Evolutionary conservation across 768 basidiomycete species (phyloP).

Genomic region (Russula dissimulans): DNA sequence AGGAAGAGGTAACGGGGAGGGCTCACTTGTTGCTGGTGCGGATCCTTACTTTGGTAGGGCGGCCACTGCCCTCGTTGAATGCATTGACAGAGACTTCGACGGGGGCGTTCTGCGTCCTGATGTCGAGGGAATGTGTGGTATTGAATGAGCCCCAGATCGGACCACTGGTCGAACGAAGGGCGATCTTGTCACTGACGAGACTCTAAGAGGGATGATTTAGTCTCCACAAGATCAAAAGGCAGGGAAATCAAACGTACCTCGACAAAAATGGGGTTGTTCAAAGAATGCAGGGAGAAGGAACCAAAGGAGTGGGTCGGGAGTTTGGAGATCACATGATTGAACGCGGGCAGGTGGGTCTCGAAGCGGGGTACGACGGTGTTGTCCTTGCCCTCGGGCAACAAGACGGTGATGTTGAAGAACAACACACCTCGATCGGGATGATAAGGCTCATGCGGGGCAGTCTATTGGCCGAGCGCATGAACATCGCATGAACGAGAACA

Average conservation of each 20-base stretch:
- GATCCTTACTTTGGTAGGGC: background rate
- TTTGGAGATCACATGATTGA: background rate
- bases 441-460: background rate
- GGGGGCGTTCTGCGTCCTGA: constrained; percentile 9
- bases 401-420: constrained; percentile 10
- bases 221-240: background rate
- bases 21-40: constrained; percentile 10
- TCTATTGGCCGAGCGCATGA: constrained; percentile 2
- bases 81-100: constrained; percentile 5
- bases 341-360: constrained; percentile 6
- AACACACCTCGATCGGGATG: background rate
- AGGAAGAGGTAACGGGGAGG: background rate
- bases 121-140: background rate
- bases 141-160: constrained; percentile 13
- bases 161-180: background rate
- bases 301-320: constrained; percentile 7
- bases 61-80: background rate
- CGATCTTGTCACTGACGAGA: constrained; percentile 1
- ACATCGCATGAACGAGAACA: background rate
- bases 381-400: constrained; percentile 1
- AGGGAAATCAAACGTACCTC: background rate
- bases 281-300: background rate
- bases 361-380: constrained; percentile 2
- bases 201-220: background rate
- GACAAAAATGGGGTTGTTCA: background rate